phyloP scores from a whole-genome alignment of 164 flowering plant genomes.

The Chloranthus sessilifolius region DNA sequence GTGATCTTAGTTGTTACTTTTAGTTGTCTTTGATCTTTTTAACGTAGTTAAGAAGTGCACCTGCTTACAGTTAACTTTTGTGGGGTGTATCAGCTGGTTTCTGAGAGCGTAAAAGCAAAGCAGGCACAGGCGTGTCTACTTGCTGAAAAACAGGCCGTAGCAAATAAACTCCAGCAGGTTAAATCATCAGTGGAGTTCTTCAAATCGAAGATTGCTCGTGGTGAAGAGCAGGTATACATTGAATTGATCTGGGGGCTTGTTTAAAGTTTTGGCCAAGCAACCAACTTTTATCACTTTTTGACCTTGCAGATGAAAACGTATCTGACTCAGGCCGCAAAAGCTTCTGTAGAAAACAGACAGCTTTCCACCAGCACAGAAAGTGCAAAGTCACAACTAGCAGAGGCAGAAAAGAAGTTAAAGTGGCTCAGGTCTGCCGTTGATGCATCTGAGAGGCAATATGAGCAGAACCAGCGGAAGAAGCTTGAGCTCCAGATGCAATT shows the following conservation, averaged over 20 bases:
- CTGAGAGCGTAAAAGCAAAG: conserved; percentile 89
- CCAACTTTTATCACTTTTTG: too few relatives aligned
- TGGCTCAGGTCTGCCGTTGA: conserved; percentile 68
- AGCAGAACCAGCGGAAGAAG: conserved; percentile 57
- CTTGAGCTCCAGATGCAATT: conserved; percentile 43
- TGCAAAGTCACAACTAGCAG: conserved; percentile 68
- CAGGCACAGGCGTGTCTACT: conserved; percentile 56
- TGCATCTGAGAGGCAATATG: conserved; percentile 85
- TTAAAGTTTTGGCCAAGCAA: neutral
- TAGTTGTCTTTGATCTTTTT: neutral
- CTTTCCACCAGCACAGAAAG: conserved; percentile 53
- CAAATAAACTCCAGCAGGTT: conserved; percentile 69
- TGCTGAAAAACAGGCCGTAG: conserved; percentile 67
- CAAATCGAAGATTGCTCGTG: conserved; percentile 40
- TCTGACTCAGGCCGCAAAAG: conserved; percentile 49
- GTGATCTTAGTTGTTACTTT: too few relatives aligned
- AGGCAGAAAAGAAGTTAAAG: conserved; percentile 90
- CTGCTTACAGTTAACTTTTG: conserved; percentile 11
- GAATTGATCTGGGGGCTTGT: neutral
- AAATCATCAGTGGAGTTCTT: conserved; percentile 55
- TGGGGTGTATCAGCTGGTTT: conserved; percentile 58
- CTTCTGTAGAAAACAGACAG: conserved; percentile 57
- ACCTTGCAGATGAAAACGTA: conserved; percentile 61
- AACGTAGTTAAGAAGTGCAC: conserved; percentile 1
- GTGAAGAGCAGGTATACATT: conserved; percentile 72